Evolutionary conservation across 129 eudicot species (phyloP).

Genomic region (Erigeron canadensis): DNA sequence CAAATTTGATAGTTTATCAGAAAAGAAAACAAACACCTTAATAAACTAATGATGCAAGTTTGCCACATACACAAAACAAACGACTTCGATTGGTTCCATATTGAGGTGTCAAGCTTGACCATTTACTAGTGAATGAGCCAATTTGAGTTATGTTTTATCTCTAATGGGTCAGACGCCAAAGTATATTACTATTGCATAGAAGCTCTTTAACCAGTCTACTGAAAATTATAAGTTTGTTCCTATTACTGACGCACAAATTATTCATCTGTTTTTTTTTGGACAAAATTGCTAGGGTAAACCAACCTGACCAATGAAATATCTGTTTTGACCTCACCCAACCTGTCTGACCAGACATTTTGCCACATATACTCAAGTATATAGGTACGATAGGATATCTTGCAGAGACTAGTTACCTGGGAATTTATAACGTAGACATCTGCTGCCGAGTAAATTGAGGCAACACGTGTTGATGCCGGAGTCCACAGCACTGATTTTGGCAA

Average conservation of each 20-base stretch:
- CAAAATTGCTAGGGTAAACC: background rate
- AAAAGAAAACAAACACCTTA: background rate
- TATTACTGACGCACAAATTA: background rate
- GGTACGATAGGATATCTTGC: background rate
- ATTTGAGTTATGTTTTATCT: background rate
- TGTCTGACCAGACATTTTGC: background rate
- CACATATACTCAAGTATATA: background rate
- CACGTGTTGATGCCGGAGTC: constrained; percentile 96
- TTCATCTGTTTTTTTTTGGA: background rate
- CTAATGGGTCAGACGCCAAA: background rate
- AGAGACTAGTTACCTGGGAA: constrained; percentile 63
- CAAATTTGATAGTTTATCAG: background rate
- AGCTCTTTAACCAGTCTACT: background rate
- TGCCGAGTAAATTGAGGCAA: constrained; percentile 92
- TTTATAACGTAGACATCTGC: constrained; percentile 93
- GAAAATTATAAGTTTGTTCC: background rate
- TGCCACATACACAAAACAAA: too few relatives aligned
- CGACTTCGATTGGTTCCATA: background rate
- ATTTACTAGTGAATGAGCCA: constrained; percentile 1
- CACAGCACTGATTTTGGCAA: constrained; percentile 69
- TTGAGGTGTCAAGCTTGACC: constrained; percentile 2
- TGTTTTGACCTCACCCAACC: background rate
- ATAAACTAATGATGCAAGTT: background rate
- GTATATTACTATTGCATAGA: background rate
- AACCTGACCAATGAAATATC: background rate